Conservation (phyloP, 257 asterid species). For the Petunia secreta region DNA sequence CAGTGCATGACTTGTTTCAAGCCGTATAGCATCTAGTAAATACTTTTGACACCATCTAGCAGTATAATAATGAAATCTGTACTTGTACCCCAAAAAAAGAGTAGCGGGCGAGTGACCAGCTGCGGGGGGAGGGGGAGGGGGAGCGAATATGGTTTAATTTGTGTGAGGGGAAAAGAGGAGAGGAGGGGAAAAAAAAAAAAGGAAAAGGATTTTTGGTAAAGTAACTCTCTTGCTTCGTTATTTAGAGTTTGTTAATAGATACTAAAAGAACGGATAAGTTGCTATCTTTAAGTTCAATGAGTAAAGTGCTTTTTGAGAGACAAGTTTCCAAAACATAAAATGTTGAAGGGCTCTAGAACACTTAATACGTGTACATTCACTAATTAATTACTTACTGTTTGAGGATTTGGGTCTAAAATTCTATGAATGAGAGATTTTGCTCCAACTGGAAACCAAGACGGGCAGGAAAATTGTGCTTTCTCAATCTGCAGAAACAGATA, state of each 20-base stretch:
- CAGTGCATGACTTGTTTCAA: neutral
- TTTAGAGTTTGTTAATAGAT: constrained; percentile 8
- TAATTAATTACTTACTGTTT: constrained; percentile 55
- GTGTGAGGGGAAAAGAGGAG: constrained; percentile 17
- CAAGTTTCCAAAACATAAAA: neutral
- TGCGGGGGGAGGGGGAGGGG: neutral
- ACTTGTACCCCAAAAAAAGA: neutral
- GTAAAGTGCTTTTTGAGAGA: neutral
- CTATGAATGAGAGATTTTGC: constrained; percentile 85
- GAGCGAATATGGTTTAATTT: neutral
- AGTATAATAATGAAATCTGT: neutral
- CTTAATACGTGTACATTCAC: neutral
- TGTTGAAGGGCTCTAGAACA: neutral
- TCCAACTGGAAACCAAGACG: constrained; percentile 95
- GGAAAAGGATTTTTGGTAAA: neutral
- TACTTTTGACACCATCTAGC: neutral
- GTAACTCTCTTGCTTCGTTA: neutral
- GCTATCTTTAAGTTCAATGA: neutral
- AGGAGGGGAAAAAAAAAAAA: neutral
- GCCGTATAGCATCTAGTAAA: neutral
- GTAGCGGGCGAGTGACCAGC: no score
- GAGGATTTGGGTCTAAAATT: constrained; percentile 87
- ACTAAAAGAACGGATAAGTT: neutral
- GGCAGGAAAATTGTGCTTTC: constrained; percentile 85
- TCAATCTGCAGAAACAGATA: constrained; percentile 71